Conservation (phyloP, 176 grass and related monocot genomes). For the Zea luxurians region DNA sequence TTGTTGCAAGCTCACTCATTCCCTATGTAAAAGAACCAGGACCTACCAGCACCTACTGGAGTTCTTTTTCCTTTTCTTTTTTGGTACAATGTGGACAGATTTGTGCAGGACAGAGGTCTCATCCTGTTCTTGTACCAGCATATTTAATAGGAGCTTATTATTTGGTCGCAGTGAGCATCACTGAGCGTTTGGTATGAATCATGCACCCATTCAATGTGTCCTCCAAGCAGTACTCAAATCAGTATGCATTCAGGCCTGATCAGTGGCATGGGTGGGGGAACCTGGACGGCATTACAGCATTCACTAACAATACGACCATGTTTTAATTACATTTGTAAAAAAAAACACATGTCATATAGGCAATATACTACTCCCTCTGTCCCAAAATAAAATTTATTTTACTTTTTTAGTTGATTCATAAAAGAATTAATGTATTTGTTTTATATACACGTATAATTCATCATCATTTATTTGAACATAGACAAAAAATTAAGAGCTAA, state of each 20-base stretch:
- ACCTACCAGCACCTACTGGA: neutral
- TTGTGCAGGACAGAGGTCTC: neutral
- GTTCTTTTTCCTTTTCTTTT: neutral
- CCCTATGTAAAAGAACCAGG: constrained; percentile 15
- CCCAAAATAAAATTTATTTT: too few species aligned
- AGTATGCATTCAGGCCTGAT: constrained; percentile 11
- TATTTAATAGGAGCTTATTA: constrained; percentile 13
- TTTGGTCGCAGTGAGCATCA: constrained; percentile 23
- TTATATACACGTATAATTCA: too few species aligned
- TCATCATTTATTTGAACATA: too few species aligned
- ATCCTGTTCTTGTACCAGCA: neutral
- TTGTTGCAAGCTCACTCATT: constrained; percentile 10
- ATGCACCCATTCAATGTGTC: constrained; percentile 32
- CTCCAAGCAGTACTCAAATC: constrained; percentile 26
- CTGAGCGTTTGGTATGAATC: constrained; percentile 32
- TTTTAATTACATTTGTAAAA: constrained; percentile 20
- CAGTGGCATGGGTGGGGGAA: constrained; percentile 35
- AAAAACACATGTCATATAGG: neutral
- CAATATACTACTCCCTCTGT: neutral
- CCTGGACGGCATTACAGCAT: neutral
- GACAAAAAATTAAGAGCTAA: too few species aligned
- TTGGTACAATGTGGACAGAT: constrained; percentile 3
- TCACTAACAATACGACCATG: constrained; percentile 18
- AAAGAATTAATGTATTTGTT: too few species aligned
- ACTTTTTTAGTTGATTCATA: too few species aligned